Evolutionary conservation across 2,329 filamentous ascomycete genomes (phyloP).

Genomic region (Aspergillus sp.): DNA sequence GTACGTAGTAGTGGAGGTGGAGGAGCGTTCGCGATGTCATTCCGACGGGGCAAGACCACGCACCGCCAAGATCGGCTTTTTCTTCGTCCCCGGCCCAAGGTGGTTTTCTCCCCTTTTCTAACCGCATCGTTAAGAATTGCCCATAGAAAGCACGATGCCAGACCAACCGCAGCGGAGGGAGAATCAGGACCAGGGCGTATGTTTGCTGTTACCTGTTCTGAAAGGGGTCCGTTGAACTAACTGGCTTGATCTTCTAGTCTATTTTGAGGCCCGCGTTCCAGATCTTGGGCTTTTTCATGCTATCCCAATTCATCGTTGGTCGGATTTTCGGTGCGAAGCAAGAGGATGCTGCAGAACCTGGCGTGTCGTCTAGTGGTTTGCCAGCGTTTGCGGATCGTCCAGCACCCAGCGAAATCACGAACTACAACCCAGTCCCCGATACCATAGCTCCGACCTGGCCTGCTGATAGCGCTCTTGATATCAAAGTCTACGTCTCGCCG

Average conservation of each 20-base stretch:
- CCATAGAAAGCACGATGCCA: constrained; percentile 25
- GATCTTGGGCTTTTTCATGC: constrained; percentile 51
- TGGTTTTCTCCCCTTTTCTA: constrained; percentile 8
- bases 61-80: constrained; percentile 1
- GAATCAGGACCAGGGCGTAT: constrained; percentile 24
- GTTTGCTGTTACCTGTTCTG: constrained; percentile 9
- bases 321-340: constrained; percentile 44
- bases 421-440: constrained; percentile 46
- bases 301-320: constrained; percentile 50
- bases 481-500: constrained; percentile 75
- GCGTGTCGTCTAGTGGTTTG: constrained; percentile 34
- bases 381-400: constrained; percentile 60
- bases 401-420: constrained; percentile 31
- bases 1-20: background rate
- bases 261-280: constrained; percentile 42
- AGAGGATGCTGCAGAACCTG: constrained; percentile 11
- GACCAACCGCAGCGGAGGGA: constrained; percentile 32
- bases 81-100: constrained; percentile 3
- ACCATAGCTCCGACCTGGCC: constrained; percentile 88
- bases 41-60: constrained; percentile 1
- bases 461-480: constrained; percentile 66
- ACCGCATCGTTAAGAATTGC: constrained; percentile 4
- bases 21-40: background rate
- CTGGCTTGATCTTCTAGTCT: constrained; percentile 28
- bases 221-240: constrained; percentile 3